These are phyloP conservation scores for sunflower (Helianthus annuus) DNA, from an alignment of 129 eudicot species.

Conservation along the genomic window HanXRQr2.0-SUNRISE NC_035443.2:15571545-15572044, in stretches of 20 bases:
- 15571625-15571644: conserved; percentile 86
- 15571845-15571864: not conserved
- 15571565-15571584: conserved; percentile 60
- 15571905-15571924: not conserved
- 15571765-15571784: conserved; percentile 87
- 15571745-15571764: conserved; percentile 75
- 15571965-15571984: conserved; percentile 15
- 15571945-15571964: not conserved
- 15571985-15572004: not conserved
- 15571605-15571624: conserved; percentile 94
- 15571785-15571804: conserved; percentile 58
- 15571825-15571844: conserved; percentile 1
- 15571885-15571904: not conserved
- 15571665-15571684: conserved; percentile 74
- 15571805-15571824: conserved; percentile 53
- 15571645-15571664: conserved; percentile 93
- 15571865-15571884: not conserved
- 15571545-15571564: conserved; percentile 38
- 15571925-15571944: not conserved
- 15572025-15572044: not conserved
- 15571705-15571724: conserved; percentile 62
- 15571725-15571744: conserved; percentile 65
- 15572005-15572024: not conserved
- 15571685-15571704: conserved; percentile 61
- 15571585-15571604: conserved; percentile 81